Percentiles rank a stretch among this genome's conserved stretches.
Evolutionary conservation across 2,329 filamentous ascomycete species (phyloP).

Genomic region (Cercospora brassicicola): DNA sequence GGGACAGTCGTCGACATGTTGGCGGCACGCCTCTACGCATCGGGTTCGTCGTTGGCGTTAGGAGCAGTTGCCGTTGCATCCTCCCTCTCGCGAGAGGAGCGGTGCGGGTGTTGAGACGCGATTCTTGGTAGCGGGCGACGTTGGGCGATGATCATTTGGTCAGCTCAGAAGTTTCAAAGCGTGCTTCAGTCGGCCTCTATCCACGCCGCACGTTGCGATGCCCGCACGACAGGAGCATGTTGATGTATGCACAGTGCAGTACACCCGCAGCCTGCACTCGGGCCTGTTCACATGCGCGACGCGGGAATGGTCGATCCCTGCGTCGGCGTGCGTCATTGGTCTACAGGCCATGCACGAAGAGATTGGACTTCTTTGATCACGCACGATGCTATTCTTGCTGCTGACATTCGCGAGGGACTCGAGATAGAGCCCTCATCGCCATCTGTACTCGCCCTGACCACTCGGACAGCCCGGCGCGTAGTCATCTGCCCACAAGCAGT

Average conservation of each 20-base stretch:
- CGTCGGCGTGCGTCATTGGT: conserved; percentile 1
- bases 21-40: conserved; percentile 9
- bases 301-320: not conserved
- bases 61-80: not conserved
- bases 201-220: not conserved
- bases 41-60: not conserved
- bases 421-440: not conserved
- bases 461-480: not conserved
- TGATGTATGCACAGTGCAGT: not conserved
- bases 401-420: not conserved
- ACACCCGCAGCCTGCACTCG: not conserved
- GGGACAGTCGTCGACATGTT: conserved; percentile 32
- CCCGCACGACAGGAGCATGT: not conserved
- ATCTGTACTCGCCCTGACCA: not conserved
- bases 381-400: not conserved
- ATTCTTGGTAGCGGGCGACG: not conserved
- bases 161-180: not conserved
- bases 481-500: not conserved
- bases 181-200: not conserved
- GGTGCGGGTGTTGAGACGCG: not conserved
- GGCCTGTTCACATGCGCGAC: conserved; percentile 1
- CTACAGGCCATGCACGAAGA: not conserved
- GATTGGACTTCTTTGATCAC: not conserved
- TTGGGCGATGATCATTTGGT: conserved; percentile 2
- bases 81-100: not conserved